Base-by-base conservation (phyloP, 2,329 filamentous ascomycete species). In the Simplicillium sp. region DNA sequence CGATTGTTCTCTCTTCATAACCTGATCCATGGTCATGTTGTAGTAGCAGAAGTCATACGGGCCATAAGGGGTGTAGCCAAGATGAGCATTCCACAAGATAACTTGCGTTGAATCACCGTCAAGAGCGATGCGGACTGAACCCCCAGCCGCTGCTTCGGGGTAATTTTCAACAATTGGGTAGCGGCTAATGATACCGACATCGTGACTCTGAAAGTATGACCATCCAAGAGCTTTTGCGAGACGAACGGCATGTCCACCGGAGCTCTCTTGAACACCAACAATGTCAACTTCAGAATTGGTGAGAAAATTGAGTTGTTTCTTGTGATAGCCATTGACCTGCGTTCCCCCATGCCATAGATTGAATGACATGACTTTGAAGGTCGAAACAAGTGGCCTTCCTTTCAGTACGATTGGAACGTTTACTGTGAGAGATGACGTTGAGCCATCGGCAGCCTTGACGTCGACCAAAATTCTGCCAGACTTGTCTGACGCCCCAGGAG, bases 11-110 rank as follows among this genome's bases (percentile, higher is more conserved):
- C 55, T 49, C 40, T 54, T 41, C 3, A 65, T 46, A 5, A 66
- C 59, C 36, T 54, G 37, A 1, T 60, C 58, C 3, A 55, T 44
- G 3, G 49, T 47, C 52, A 58, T 55, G 13, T 57, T 50, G 29
- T 61, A 51, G 31, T 58, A 66, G 52, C 65, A 67, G 42, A 65
- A 62, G 38, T 65, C 64, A 42, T 67, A 67, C 0, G 65, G 65
- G 0, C 65, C 64, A 31, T 68, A 67, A 0, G 65, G 65, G 14
- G 53, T 50, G 29, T 57, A 59, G 1, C 57, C 61, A 4, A 66
- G 40, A 40, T 67, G 64, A 29, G 54, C 53, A 16, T 55, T 57
- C 52, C 56, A 64, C 34, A 65, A 48, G 38, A 60, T 59, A 36
- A 65, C 47, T 17, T 60, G 51, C 15, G 48, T 48, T 3, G 42